Evolutionary conservation across 257 asterid species (phyloP).

Genomic region (Striga asiatica): DNA sequence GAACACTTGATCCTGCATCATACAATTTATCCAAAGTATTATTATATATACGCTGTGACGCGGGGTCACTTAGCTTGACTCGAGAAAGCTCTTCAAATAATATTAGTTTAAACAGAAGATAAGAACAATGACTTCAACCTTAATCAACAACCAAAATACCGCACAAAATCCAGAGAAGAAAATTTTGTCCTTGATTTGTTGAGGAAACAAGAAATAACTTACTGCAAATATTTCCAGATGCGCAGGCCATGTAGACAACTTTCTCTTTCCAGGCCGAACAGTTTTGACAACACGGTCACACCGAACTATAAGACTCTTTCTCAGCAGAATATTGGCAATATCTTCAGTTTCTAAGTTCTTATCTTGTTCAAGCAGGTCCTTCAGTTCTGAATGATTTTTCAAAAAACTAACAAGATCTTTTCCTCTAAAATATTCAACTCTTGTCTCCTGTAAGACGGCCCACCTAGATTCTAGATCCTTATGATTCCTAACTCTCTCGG

Average conservation of each 20-base stretch:
- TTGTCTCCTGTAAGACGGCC: slow-evolving; percentile 97
- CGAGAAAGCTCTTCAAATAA: neutral
- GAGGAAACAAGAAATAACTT: slow-evolving; percentile 26
- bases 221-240: slow-evolving; percentile 83
- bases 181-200: neutral
- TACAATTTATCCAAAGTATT: slow-evolving; percentile 11
- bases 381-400: slow-evolving; percentile 69
- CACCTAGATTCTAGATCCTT: slow-evolving; percentile 94
- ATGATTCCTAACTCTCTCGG: slow-evolving; percentile 95
- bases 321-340: slow-evolving; percentile 60
- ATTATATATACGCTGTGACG: neutral
- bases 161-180: neutral
- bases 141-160: neutral
- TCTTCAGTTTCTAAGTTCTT: slow-evolving; percentile 67
- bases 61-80: too few relatives aligned
- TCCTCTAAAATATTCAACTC: slow-evolving; percentile 95
- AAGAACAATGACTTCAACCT: neutral
- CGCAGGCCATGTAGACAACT: slow-evolving; percentile 96
- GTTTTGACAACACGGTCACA: slow-evolving; percentile 93
- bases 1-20: slow-evolving; percentile 81
- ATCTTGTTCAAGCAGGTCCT: slow-evolving; percentile 70
- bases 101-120: neutral
- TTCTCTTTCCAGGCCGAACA: slow-evolving; percentile 92
- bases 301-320: slow-evolving; percentile 78
- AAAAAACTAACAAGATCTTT: slow-evolving; percentile 76